Percentiles rank a stretch among this genome's conserved stretches.
These are phyloP conservation scores for Yamadazyma sp. DNA, from an alignment of 1,139 yeast genomes.

Conservation along the genomic window DNA sequence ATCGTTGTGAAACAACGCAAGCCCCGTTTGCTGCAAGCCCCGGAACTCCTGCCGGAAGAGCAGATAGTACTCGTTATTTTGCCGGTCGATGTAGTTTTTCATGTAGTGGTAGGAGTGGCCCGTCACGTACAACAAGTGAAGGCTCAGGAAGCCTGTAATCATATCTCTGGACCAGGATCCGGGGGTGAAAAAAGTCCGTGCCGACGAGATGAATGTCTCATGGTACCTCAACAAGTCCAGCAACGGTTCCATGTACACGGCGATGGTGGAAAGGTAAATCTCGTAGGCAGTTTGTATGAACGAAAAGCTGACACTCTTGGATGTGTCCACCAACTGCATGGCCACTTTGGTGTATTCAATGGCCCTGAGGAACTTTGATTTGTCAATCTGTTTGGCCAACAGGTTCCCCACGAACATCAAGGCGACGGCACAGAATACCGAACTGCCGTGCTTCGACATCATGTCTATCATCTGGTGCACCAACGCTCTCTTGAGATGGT, in stretches of 20 bases:
- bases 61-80: constrained; percentile 11
- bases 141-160: constrained; percentile 18
- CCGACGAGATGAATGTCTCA: constrained; percentile 24
- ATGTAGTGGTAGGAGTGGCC: constrained; percentile 18
- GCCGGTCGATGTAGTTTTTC: constrained; percentile 1
- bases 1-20: constrained; percentile 19
- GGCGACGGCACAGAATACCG: constrained; percentile 29
- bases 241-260: constrained; percentile 45
- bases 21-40: constrained; percentile 12
- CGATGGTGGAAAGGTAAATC: constrained; percentile 43
- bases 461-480: constrained; percentile 24
- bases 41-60: constrained; percentile 6
- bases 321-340: constrained; percentile 35
- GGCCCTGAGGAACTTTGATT: constrained; percentile 25
- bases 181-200: constrained; percentile 17
- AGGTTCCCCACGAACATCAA: constrained; percentile 34
- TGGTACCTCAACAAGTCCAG: constrained; percentile 34
- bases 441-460: constrained; percentile 25
- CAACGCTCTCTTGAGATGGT: constrained; percentile 24
- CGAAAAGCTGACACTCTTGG: constrained; percentile 34
- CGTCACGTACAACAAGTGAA: constrained; percentile 18
- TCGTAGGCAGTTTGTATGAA: constrained; percentile 45
- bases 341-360: constrained; percentile 36
- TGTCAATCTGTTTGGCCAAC: constrained; percentile 38
- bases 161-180: constrained; percentile 12